These are phyloP conservation scores for Colletotrichum cordylinicola DNA, from an alignment of 2,329 filamentous ascomycete species.

Conservation along the genomic window DNA sequence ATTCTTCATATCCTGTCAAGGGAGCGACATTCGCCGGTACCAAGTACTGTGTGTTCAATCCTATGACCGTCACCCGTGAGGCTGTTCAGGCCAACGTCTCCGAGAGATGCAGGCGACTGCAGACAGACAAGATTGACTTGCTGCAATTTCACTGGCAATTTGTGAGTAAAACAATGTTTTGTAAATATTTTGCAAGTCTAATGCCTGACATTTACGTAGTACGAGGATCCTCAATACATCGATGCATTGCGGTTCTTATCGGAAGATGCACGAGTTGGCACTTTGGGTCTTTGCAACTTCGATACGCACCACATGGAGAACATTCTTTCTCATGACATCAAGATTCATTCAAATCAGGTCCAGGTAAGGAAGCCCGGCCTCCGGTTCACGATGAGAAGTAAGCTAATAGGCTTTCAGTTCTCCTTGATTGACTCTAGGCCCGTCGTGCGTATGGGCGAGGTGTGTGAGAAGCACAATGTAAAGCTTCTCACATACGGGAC, in stretches of 20 bases:
- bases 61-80: conserved; percentile 30
- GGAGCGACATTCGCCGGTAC: conserved; percentile 34
- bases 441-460: not conserved
- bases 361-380: not conserved
- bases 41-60: conserved; percentile 40
- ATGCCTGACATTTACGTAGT: not conserved
- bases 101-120: conserved; percentile 37
- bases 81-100: conserved; percentile 32
- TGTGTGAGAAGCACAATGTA: not conserved
- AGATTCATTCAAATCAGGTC: conserved; percentile 9
- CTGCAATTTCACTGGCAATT: conserved; percentile 43
- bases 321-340: not conserved
- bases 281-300: conserved; percentile 13
- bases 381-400: not conserved
- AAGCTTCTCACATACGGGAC: conserved; percentile 12
- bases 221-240: conserved; percentile 10
- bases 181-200: not conserved
- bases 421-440: conserved; percentile 7
- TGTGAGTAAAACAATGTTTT: conserved; percentile 23
- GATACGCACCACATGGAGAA: not conserved
- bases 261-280: not conserved
- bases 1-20: conserved; percentile 30
- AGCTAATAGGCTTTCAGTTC: not conserved
- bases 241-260: not conserved
- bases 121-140: conserved; percentile 35